Evolutionary conservation across 2,329 filamentous ascomycete species (phyloP).

Genomic region (Trichophyton schoenleinii): DNA sequence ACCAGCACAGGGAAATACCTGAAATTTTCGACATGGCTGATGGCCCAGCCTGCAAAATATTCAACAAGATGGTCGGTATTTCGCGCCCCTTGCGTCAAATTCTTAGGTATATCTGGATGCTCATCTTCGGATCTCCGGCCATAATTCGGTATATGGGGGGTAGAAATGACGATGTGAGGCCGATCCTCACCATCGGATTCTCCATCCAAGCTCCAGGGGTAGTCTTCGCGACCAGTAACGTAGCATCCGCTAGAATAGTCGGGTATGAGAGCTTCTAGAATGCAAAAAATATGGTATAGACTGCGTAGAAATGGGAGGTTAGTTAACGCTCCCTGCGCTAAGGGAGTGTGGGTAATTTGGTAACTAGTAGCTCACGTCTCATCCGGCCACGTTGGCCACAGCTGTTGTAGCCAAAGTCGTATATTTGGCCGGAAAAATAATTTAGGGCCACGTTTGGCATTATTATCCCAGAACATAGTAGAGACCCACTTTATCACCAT

Average conservation of each 20-base stretch:
- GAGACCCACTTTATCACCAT: conserved; percentile 28
- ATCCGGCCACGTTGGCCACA: conserved; percentile 8
- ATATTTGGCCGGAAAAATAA: conserved; percentile 29
- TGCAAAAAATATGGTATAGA: conserved; percentile 17
- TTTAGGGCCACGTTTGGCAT: conserved; percentile 24
- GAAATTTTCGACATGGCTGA: conserved; percentile 22
- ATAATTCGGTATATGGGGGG: conserved; percentile 18
- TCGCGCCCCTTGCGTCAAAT: conserved; percentile 19
- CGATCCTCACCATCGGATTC: conserved; percentile 16
- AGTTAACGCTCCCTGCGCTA: not conserved
- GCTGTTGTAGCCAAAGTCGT: conserved; percentile 23
- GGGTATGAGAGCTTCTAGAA: conserved; percentile 20
- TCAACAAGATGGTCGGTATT: conserved; percentile 28
- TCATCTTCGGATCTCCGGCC: conserved; percentile 19
- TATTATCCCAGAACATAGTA: conserved; percentile 13
- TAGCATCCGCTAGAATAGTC: conserved; percentile 8
- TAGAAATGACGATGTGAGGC: conserved; percentile 22
- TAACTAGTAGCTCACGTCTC: conserved; percentile 15
- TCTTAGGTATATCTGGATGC: conserved; percentile 16
- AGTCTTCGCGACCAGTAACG: conserved; percentile 9
- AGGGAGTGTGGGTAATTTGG: not conserved
- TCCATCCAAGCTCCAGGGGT: conserved; percentile 15
- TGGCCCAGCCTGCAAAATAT: conserved; percentile 28
- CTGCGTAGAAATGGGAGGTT: not conserved
- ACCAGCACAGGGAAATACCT: conserved; percentile 24